Percentiles rank a stretch among this genome's conserved stretches.
Evolutionary conservation across 306 rosid species (phyloP).

Genomic region (Cucurbita argyrosperma): DNA sequence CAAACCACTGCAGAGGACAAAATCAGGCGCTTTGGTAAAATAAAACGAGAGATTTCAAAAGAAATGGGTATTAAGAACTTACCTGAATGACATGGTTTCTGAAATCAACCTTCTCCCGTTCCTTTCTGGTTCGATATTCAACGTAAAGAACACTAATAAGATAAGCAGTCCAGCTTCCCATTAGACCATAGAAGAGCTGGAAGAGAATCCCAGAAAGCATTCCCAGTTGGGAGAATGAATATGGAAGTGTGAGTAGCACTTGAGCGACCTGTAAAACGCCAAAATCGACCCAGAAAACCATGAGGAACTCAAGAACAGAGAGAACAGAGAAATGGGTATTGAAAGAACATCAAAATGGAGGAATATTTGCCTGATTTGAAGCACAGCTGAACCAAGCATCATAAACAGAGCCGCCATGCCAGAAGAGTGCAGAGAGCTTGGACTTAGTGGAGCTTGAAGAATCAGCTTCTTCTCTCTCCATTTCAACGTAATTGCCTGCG

Average conservation of each 20-base stretch:
- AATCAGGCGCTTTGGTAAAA: not conserved
- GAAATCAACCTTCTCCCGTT: slow-evolving; percentile 89
- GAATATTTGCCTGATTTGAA: slow-evolving; percentile 62
- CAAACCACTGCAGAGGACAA: slow-evolving; percentile 62
- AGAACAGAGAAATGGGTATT: not conserved
- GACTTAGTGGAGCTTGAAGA: slow-evolving; percentile 27
- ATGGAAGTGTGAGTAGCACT: slow-evolving; percentile 90
- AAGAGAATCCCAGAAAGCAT: slow-evolving; percentile 81
- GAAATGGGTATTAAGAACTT: not conserved
- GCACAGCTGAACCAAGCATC: slow-evolving; percentile 99
- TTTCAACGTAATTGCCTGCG: slow-evolving; percentile 84
- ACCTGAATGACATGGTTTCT: slow-evolving; percentile 96
- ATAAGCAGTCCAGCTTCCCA: slow-evolving; percentile 99
- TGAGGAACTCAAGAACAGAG: not conserved
- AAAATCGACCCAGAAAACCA: not conserved
- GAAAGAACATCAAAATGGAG: not conserved
- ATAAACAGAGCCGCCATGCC: slow-evolving; percentile 98
- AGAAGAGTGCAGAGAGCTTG: slow-evolving; percentile 50
- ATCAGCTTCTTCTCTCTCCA: slow-evolving; percentile 66
- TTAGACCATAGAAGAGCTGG: slow-evolving; percentile 81
- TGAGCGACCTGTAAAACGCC: slow-evolving; percentile 66
- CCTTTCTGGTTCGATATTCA: slow-evolving; percentile 94
- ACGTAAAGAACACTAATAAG: slow-evolving; percentile 84
- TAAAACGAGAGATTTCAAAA: too few species aligned
- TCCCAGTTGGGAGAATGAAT: slow-evolving; percentile 93